Evolutionary conservation across 192 early-diverging fungal species (phyloP).

Genomic region (Coemansia sp.): DNA sequence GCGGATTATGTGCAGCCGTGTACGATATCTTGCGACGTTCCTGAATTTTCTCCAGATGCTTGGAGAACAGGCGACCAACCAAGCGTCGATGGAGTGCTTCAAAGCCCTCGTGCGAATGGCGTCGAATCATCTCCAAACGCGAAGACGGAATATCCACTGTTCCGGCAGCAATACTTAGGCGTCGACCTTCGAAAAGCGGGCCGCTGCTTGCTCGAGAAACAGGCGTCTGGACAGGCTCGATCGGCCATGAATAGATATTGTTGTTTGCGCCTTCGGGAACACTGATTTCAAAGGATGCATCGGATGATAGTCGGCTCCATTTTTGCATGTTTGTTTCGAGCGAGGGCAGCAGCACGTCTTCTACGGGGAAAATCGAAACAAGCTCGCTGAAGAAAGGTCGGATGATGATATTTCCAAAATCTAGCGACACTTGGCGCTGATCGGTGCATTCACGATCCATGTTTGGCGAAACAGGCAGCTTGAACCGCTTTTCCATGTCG

Average conservation of each 20-base stretch:
- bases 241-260: conserved; percentile 47
- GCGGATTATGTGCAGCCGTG: not conserved
- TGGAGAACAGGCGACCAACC: conserved; percentile 51
- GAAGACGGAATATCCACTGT: conserved; percentile 53
- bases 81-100: conserved; percentile 47
- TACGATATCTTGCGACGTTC: conserved; percentile 49
- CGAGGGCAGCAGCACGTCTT: conserved; percentile 57
- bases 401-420: conserved; percentile 85
- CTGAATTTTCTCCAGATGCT: conserved; percentile 50
- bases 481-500: conserved; percentile 73
- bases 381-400: conserved; percentile 83
- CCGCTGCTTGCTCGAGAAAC: conserved; percentile 20
- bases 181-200: conserved; percentile 32
- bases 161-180: conserved; percentile 53
- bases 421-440: conserved; percentile 74
- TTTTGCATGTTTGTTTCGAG: conserved; percentile 49
- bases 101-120: conserved; percentile 52
- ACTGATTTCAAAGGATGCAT: conserved; percentile 40
- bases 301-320: conserved; percentile 46
- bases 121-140: conserved; percentile 45
- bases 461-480: conserved; percentile 80
- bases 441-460: conserved; percentile 78
- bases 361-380: conserved; percentile 73
- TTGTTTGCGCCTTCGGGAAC: conserved; percentile 43
- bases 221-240: conserved; percentile 19